Evolutionary conservation across 2,329 filamentous ascomycete genomes (phyloP).

Genomic region (Epichloe festucae): DNA sequence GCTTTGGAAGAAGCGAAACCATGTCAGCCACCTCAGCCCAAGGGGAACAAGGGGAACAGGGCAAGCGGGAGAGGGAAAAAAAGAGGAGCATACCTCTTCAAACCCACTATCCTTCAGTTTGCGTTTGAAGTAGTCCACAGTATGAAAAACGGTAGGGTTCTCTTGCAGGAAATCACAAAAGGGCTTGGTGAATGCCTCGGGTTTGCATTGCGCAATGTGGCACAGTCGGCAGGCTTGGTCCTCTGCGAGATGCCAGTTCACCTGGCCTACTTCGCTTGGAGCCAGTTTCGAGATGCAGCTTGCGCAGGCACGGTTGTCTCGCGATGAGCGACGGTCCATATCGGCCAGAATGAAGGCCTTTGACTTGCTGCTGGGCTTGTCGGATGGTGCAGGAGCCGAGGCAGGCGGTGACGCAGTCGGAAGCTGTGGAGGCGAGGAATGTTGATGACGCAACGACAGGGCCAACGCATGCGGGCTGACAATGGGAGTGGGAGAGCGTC

Average conservation of each 20-base stretch:
- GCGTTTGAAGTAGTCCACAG: slow-evolving; percentile 64
- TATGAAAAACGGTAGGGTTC: slow-evolving; percentile 90
- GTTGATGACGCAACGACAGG: slow-evolving; percentile 30
- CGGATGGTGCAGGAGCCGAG: slow-evolving; percentile 1
- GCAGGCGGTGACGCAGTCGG: slow-evolving; percentile 13
- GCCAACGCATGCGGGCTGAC: slow-evolving; percentile 30
- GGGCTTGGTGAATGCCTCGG: slow-evolving; percentile 63
- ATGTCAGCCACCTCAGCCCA: neutral
- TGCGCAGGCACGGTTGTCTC: slow-evolving; percentile 25
- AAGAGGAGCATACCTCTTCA: slow-evolving; percentile 39
- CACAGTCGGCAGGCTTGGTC: slow-evolving; percentile 23
- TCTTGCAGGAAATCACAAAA: slow-evolving; percentile 79
- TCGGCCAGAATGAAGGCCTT: slow-evolving; percentile 36
- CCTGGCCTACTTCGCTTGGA: slow-evolving; percentile 15
- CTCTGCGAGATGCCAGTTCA: slow-evolving; percentile 18
- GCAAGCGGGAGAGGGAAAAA: neutral
- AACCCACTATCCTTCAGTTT: slow-evolving; percentile 64
- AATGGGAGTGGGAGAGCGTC: slow-evolving; percentile 30
- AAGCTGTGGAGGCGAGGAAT: slow-evolving; percentile 16
- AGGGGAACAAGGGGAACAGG: neutral
- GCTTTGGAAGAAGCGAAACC: slow-evolving; percentile 24
- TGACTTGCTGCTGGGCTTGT: slow-evolving; percentile 7
- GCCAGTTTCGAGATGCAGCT: slow-evolving; percentile 24
- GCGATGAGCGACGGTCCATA: slow-evolving; percentile 23
- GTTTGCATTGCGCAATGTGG: slow-evolving; percentile 27